Evolutionary conservation across 495 filamentous ascomycete species (phyloP).

Genomic region (Pseudotulostoma volvatum): DNA sequence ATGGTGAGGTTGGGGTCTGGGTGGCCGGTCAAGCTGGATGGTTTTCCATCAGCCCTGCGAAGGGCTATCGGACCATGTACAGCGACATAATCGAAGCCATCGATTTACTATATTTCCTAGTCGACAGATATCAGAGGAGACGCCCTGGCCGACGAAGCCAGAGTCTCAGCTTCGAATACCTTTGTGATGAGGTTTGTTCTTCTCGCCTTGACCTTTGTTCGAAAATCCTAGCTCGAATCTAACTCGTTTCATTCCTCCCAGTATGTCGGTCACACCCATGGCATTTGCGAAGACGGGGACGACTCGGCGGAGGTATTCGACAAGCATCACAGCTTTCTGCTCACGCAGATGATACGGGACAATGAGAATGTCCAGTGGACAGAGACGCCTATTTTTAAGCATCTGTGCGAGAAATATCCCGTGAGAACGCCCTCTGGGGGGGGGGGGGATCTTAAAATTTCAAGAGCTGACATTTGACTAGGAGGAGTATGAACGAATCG

Average conservation of each 20-base stretch:
- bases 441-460: not conserved
- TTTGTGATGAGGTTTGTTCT: constrained; percentile 29
- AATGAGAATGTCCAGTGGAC: constrained; percentile 40
- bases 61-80: constrained; percentile 43
- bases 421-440: constrained; percentile 10
- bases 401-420: constrained; percentile 35
- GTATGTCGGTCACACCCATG: constrained; percentile 29
- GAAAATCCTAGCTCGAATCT: no score
- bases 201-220: no score
- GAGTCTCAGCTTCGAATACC: constrained; percentile 24
- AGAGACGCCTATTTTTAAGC: constrained; percentile 34
- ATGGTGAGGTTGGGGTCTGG: constrained; percentile 51
- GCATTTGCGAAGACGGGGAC: constrained; percentile 27
- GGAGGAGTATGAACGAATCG: constrained; percentile 26
- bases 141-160: constrained; percentile 17
- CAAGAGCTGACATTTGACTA: constrained; percentile 9
- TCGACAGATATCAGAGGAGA: constrained; percentile 29
- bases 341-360: constrained; percentile 40
- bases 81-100: constrained; percentile 53
- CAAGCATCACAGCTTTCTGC: constrained; percentile 36
- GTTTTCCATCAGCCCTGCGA: constrained; percentile 53
- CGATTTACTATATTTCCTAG: constrained; percentile 50
- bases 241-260: constrained; percentile 7
- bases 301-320: constrained; percentile 36
- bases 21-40: constrained; percentile 62